Base-by-base conservation (phyloP, 2,329 filamentous ascomycete species). In the Didymella exigua region DNA sequence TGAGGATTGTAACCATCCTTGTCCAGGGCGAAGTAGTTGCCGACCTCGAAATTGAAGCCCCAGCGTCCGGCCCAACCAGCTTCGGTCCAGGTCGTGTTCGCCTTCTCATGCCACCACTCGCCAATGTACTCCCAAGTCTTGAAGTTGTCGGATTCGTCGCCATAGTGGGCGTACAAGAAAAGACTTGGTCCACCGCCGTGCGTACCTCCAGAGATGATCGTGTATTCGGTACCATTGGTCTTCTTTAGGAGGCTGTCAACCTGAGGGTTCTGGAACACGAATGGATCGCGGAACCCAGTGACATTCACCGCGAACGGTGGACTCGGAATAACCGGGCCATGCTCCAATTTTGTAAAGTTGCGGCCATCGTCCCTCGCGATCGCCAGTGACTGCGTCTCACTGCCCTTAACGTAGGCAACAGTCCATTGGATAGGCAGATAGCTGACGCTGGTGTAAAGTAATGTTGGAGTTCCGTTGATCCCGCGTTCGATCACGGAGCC, bases 401-500 rank as follows among this genome's bases (percentile, higher is more conserved):
- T 76, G 7, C 77, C 78, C 9, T 76, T 73, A n/a, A 73, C 77
- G 55, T 81, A 79, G 23, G 70, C 67, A 31, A 79, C 72, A 8
- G 76, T 79, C 78, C 78, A 80, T 33, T 78, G 74, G 11, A 81
- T 79, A 0, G 78, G 78, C 7, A 79, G 60, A 55, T 73, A 78
- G 16, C 73, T 74, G 11, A 80, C 77, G 2, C 76, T 77, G 3
- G 78, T 79, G 55, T 81, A 80, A 2, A 80, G 65, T 9, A 80
- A 65, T 0, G 78, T 81, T 3, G 78, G 77, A 5, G 70, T 74
- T 14, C 76, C 78, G 19, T 77, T 74, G 57, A 80, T 76, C 9
- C 77, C 78, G 3, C 52, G 63, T 9, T 78, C 77, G 40, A 80
- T 78, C 14, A 79, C 76, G 14, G 73, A 74, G 2, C 78, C 78